Percentiles rank a stretch among this genome's conserved stretches.
phyloP scores from a whole-genome alignment of 2,329 filamentous ascomycete species.

The Drechslerella coelobrocha region DNA sequence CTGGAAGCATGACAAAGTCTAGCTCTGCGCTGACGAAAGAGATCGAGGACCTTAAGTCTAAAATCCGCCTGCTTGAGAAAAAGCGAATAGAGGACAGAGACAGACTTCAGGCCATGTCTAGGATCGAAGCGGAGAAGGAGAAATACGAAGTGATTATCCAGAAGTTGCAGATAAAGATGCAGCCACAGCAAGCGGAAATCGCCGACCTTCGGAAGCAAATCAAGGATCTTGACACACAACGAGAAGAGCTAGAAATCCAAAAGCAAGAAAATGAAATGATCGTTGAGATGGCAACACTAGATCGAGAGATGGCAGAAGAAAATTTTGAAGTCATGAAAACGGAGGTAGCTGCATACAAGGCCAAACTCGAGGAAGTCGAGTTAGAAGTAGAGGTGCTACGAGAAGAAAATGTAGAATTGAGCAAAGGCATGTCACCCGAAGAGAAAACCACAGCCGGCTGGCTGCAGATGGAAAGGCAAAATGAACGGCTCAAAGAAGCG shows the following conservation, averaged over 20 bases:
- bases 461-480: slow-evolving; percentile 89
- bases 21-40: slow-evolving; percentile 67
- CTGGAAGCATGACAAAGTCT: slow-evolving; percentile 49
- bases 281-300: slow-evolving; percentile 84
- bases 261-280: slow-evolving; percentile 85
- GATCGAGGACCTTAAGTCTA: slow-evolving; percentile 86
- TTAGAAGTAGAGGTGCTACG: slow-evolving; percentile 85
- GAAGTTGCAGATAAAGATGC: slow-evolving; percentile 73
- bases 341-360: slow-evolving; percentile 78
- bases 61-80: slow-evolving; percentile 84
- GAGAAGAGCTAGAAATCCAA: slow-evolving; percentile 73
- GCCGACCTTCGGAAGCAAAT: slow-evolving; percentile 76
- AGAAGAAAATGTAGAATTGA: slow-evolving; percentile 85
- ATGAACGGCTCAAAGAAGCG: slow-evolving; percentile 84
- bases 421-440: slow-evolving; percentile 83
- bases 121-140: slow-evolving; percentile 76
- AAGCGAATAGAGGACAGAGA: slow-evolving; percentile 86
- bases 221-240: slow-evolving; percentile 74
- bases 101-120: slow-evolving; percentile 78
- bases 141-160: slow-evolving; percentile 85
- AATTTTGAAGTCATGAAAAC: slow-evolving; percentile 80
- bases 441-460: slow-evolving; percentile 86
- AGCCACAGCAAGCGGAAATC: slow-evolving; percentile 81
- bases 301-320: slow-evolving; percentile 96
- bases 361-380: slow-evolving; percentile 80